Percentiles rank a stretch among this genome's conserved stretches.
Evolutionary conservation across 164 flowering plant genomes (phyloP).

Genomic region (Pachysandra terminalis): DNA sequence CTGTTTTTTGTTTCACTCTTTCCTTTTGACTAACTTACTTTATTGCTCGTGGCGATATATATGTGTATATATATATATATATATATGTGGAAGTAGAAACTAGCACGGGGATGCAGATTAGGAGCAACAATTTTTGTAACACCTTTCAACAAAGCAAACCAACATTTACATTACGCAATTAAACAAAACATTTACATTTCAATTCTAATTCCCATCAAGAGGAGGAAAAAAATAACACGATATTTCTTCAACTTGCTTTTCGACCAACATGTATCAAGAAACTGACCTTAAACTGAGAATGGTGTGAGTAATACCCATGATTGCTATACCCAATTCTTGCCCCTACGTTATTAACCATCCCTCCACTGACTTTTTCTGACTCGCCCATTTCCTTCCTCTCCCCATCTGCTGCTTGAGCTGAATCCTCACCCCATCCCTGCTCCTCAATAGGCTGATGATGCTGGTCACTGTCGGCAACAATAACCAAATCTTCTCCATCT

Average conservation of each 20-base stretch:
- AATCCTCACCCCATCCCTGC: constrained; percentile 74
- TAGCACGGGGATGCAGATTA: background rate
- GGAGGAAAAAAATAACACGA: constrained; percentile 15
- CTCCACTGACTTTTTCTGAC: constrained; percentile 43
- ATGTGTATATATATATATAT: no score
- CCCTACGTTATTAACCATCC: constrained; percentile 22
- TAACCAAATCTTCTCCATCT: constrained; percentile 72
- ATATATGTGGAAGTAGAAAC: background rate
- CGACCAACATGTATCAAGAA: constrained; percentile 21
- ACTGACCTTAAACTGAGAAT: constrained; percentile 99
- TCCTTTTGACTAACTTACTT: background rate
- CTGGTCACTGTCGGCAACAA: constrained; percentile 53
- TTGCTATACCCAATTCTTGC: constrained; percentile 66
- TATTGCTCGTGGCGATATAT: background rate
- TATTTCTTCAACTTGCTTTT: constrained; percentile 16
- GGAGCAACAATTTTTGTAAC: background rate
- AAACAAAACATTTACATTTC: constrained; percentile 12
- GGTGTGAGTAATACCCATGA: constrained; percentile 77
- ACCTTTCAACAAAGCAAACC: constrained; percentile 6
- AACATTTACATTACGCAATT: constrained; percentile 20
- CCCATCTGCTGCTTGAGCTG: constrained; percentile 42
- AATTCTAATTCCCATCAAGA: constrained; percentile 19
- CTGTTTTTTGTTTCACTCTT: background rate
- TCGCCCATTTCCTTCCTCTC: constrained; percentile 68
- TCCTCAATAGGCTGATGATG: constrained; percentile 52